These are phyloP conservation scores for Elongisporangium anandrum DNA, from an alignment of 352 stramenopile species.

Conservation along the genomic window DNA sequence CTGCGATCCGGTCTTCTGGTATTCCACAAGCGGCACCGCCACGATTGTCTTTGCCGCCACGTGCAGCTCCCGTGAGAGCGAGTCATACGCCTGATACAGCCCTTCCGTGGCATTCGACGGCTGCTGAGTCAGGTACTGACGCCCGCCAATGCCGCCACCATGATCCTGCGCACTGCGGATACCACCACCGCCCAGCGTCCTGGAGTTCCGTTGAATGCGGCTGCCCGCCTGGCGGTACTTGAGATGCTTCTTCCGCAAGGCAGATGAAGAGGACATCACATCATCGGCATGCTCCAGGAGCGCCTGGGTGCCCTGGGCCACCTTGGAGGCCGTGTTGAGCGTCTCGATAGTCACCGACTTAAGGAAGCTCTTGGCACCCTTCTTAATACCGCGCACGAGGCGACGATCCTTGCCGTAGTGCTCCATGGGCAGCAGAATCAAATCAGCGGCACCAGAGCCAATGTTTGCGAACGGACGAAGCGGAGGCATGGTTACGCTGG, in stretches of 20 bases:
- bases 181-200: slow-evolving; percentile 66
- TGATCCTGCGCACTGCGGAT: slow-evolving; percentile 71
- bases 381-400: slow-evolving; percentile 80
- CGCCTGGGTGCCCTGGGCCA: slow-evolving; percentile 79
- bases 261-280: slow-evolving; percentile 64
- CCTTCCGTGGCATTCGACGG: slow-evolving; percentile 78
- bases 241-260: slow-evolving; percentile 60
- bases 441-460: slow-evolving; percentile 73
- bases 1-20: slow-evolving; percentile 88
- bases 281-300: slow-evolving; percentile 81
- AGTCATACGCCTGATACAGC: slow-evolving; percentile 83
- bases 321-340: slow-evolving; percentile 78
- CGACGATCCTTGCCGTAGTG: slow-evolving; percentile 81
- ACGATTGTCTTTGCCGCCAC: slow-evolving; percentile 87
- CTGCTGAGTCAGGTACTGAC: slow-evolving; percentile 78
- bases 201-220: slow-evolving; percentile 77
- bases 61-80: slow-evolving; percentile 76
- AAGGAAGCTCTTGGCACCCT: slow-evolving; percentile 83
- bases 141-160: slow-evolving; percentile 69
- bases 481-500: slow-evolving; percentile 83
- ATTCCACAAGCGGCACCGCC: slow-evolving; percentile 85
- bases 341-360: slow-evolving; percentile 88
- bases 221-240: slow-evolving; percentile 77
- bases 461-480: slow-evolving; percentile 86
- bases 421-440: slow-evolving; percentile 84